phyloP scores from a whole-genome alignment of 2,329 filamentous ascomycete species.

The Fusarium penzigii region DNA sequence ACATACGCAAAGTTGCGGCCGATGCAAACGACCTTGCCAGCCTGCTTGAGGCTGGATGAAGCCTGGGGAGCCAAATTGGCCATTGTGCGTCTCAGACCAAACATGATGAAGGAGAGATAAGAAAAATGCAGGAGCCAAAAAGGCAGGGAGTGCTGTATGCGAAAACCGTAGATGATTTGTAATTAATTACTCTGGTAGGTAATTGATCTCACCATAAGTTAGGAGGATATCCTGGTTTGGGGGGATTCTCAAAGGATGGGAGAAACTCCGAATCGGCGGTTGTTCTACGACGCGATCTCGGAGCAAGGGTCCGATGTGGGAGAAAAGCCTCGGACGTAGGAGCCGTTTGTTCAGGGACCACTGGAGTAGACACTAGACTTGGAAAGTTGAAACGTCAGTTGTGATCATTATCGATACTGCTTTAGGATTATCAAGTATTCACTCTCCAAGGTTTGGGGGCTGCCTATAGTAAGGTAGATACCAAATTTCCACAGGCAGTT shows the following conservation, averaged over 20 bases:
- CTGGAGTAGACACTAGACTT: neutral
- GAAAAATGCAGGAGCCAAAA: neutral
- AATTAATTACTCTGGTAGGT: too few relatives aligned
- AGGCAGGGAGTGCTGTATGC: too few relatives aligned
- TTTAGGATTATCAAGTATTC: too few relatives aligned
- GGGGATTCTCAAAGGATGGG: neutral
- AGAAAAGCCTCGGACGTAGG: slow-evolving; percentile 26
- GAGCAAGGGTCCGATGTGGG: slow-evolving; percentile 20
- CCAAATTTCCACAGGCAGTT: too few relatives aligned
- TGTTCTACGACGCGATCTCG: slow-evolving; percentile 16
- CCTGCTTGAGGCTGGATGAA: slow-evolving; percentile 48
- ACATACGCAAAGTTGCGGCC: slow-evolving; percentile 92
- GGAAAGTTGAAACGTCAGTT: neutral
- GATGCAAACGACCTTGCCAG: slow-evolving; percentile 85
- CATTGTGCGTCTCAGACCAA: slow-evolving; percentile 39
- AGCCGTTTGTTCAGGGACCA: slow-evolving; percentile 13
- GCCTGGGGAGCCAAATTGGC: slow-evolving; percentile 44
- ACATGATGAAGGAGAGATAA: slow-evolving; percentile 31
- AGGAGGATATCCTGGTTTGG: neutral
- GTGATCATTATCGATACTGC: too few relatives aligned
- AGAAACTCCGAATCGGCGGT: slow-evolving; percentile 2
- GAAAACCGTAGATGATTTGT: too few relatives aligned
- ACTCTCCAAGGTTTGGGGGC: too few relatives aligned
- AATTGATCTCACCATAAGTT: too few relatives aligned
- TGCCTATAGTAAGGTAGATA: too few relatives aligned